phyloP scores from a whole-genome alignment of 805 yeast genomes.

The Kluyveromyces wickerhamii region DNA sequence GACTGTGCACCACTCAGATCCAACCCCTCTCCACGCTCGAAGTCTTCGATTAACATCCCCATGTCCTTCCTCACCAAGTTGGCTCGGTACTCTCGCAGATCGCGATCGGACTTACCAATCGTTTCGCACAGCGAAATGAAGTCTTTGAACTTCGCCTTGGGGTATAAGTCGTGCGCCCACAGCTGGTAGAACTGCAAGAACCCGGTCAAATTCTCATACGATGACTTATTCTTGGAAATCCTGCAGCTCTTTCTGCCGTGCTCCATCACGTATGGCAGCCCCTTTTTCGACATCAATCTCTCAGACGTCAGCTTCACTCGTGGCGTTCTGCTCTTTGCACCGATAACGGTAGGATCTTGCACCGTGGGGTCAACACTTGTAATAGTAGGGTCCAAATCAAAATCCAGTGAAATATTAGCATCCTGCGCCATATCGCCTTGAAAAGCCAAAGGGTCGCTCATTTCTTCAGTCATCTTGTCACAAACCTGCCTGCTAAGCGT shows the following conservation, averaged over 20 bases:
- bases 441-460: background rate
- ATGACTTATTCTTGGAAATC: slow-evolving; percentile 24
- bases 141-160: slow-evolving; percentile 72
- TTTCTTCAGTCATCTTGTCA: background rate
- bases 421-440: background rate
- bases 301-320: slow-evolving; percentile 45
- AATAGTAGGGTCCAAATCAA: slow-evolving; percentile 10
- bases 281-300: slow-evolving; percentile 43
- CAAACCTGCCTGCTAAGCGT: too few relatives aligned
- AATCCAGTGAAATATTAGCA: slow-evolving; percentile 1
- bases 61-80: slow-evolving; percentile 34
- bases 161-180: slow-evolving; percentile 72
- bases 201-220: slow-evolving; percentile 22
- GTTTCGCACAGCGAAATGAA: slow-evolving; percentile 47
- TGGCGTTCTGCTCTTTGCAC: slow-evolving; percentile 17
- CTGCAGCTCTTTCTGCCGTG: slow-evolving; percentile 29
- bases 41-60: slow-evolving; percentile 11
- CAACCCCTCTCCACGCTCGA: too few relatives aligned
- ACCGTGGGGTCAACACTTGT: slow-evolving; percentile 13
- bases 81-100: slow-evolving; percentile 37
- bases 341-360: slow-evolving; percentile 24
- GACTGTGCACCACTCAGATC: too few relatives aligned
- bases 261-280: slow-evolving; percentile 45
- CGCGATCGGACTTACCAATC: slow-evolving; percentile 38
- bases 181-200: slow-evolving; percentile 53